Evolutionary conservation across 2,329 filamentous ascomycete species (phyloP).

Genomic region (Hypoxylon sp.): DNA sequence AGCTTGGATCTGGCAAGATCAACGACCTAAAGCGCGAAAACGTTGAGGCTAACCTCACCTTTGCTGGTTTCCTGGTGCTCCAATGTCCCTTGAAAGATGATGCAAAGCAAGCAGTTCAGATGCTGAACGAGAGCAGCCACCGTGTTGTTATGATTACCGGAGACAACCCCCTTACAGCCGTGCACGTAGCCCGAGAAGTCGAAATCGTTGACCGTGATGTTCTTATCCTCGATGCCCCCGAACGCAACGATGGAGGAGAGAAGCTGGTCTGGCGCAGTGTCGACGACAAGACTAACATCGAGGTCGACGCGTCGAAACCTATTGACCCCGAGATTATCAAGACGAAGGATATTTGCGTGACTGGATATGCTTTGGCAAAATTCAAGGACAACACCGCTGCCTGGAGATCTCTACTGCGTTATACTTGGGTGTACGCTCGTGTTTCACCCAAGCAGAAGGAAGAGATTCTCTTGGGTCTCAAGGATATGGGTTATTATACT

Average conservation of each 20-base stretch:
- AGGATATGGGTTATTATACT: conserved; percentile 97
- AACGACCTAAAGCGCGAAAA: conserved; percentile 95
- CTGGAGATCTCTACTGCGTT: conserved; percentile 80
- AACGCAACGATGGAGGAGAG: conserved; percentile 84
- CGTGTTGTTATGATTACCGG: conserved; percentile 99
- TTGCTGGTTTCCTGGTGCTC: conserved; percentile 94
- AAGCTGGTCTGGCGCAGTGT: conserved; percentile 94
- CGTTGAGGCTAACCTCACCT: conserved; percentile 84
- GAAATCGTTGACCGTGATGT: conserved; percentile 98
- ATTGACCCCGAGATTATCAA: conserved; percentile 84
- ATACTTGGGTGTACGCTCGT: conserved; percentile 97
- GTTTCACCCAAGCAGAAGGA: conserved; percentile 99
- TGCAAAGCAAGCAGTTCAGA: conserved; percentile 90
- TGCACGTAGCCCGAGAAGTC: conserved; percentile 93
- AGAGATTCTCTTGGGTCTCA: conserved; percentile 95
- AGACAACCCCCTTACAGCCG: conserved; percentile 95
- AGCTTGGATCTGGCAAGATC: conserved; percentile 85
- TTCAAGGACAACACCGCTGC: conserved; percentile 81
- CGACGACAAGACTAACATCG: conserved; percentile 87
- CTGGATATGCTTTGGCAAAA: conserved; percentile 90
- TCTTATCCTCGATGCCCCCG: conserved; percentile 93
- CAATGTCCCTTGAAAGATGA: conserved; percentile 98
- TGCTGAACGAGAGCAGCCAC: conserved; percentile 99
- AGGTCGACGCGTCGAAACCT: conserved; percentile 84
- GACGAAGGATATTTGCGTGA: conserved; percentile 93